Base-by-base conservation (phyloP, 768 basidiomycete species). In the Leccinum broughii region DNA sequence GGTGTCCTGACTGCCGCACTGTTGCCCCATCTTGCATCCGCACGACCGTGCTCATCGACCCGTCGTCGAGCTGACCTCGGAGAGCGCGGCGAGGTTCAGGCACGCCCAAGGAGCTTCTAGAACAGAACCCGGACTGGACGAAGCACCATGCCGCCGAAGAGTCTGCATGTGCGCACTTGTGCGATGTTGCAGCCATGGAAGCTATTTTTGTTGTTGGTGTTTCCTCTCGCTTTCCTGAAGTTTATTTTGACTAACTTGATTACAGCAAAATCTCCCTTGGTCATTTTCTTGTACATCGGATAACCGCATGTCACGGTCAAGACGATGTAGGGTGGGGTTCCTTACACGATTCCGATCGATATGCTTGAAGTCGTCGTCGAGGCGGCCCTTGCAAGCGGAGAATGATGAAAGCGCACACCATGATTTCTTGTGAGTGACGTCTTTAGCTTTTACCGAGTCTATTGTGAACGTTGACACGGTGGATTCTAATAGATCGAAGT, bases 191-290 rank as follows among this genome's bases (percentile, higher is more conserved):
- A 3, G 58, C 50, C 28, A 37, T 64, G 13, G 62, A 66, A 14
- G 64, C 56, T 6, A 54, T 57, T 1, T 0, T 61, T 30, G 67
- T 60, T 20, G 67, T 64, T 56, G 10, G 67, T 62, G 8, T 17
- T 58, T 20, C 14, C 26, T 3, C 15, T 52, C 6, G 4, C 1
- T 24, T 4, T 7, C 15, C 6, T 15, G 14, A 6, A 7, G 6
- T 37, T 1, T 37, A 15, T 37, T 14, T 35, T 37, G 37, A 37
- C 37, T 15, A 37, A 37, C 37, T 37, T 37, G 14, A 37, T 39
- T 17, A 3, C 17, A 71, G 69, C 62, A 68, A 64, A 70, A 68
- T 48, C 1, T 15, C 1, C 64, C 64, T 17, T 66, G 64, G 69
- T 66, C 64, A 20, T 66, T 51, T 54, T 26, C 2, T 34, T 68